These are phyloP conservation scores for Lachnellula subtilissima DNA, from an alignment of 2,329 filamentous ascomycete genomes.

Conservation along the genomic window DNA sequence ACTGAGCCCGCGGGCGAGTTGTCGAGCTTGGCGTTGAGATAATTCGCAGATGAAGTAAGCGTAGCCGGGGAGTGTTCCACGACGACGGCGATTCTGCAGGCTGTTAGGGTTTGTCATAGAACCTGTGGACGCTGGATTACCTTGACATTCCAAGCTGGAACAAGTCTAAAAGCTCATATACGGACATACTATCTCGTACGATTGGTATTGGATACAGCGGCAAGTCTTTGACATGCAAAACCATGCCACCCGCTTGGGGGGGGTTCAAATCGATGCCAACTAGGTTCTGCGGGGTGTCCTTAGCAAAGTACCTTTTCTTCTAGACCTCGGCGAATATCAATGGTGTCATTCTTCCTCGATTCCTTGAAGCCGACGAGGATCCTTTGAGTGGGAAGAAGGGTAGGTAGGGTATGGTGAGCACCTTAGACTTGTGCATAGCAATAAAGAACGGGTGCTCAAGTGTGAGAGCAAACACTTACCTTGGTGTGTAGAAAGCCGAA, in stretches of 20 bases:
- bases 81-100: conserved; percentile 25
- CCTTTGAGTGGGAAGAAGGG: neutral
- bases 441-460: no score
- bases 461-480: conserved; percentile 8
- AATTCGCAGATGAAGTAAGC: neutral
- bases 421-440: no score
- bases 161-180: conserved; percentile 26
- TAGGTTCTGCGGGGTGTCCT: conserved; percentile 17
- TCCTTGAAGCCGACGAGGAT: no score
- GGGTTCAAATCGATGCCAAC: conserved; percentile 17
- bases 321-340: no score
- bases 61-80: no score
- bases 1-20: neutral
- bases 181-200: conserved; percentile 22
- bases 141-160: conserved; percentile 28
- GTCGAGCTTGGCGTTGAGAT: neutral
- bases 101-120: neutral
- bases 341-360: no score
- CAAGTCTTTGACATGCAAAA: conserved; percentile 24
- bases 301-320: neutral
- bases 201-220: conserved; percentile 27
- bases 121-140: conserved; percentile 4
- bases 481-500: conserved; percentile 27
- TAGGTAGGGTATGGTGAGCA: no score
- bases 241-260: neutral